phyloP scores from a whole-genome alignment of 2,329 filamentous ascomycete genomes.

The Colletotrichum truncatum region DNA sequence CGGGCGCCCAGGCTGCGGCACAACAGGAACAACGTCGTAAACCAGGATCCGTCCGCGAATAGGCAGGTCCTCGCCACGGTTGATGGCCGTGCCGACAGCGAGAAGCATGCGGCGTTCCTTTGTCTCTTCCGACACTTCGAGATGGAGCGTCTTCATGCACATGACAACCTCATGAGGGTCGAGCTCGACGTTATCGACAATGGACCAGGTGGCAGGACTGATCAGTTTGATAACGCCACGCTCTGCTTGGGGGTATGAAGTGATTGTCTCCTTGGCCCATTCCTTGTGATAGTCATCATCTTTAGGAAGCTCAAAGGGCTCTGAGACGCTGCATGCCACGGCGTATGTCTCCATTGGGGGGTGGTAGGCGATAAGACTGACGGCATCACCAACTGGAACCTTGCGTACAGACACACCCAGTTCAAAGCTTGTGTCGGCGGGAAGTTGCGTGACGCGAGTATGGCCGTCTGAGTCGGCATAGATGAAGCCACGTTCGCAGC shows the following conservation, averaged over 20 bases:
- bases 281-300: slow-evolving; percentile 87
- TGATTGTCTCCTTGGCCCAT: slow-evolving; percentile 77
- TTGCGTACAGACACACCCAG: slow-evolving; percentile 80
- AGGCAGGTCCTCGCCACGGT: slow-evolving; percentile 90
- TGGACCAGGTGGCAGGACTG: slow-evolving; percentile 78
- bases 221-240: slow-evolving; percentile 81
- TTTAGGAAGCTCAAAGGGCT: slow-evolving; percentile 84
- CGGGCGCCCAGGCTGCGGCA: slow-evolving; percentile 84
- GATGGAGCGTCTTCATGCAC: slow-evolving; percentile 82
- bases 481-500: slow-evolving; percentile 84
- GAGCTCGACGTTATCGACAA: slow-evolving; percentile 80
- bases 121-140: slow-evolving; percentile 91
- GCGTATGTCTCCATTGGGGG: slow-evolving; percentile 79
- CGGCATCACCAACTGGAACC: slow-evolving; percentile 74
- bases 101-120: slow-evolving; percentile 86
- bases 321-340: slow-evolving; percentile 72
- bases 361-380: slow-evolving; percentile 81
- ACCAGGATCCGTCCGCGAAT: slow-evolving; percentile 88
- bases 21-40: slow-evolving; percentile 90
- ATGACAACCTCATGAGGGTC: slow-evolving; percentile 81
- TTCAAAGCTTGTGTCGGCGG: slow-evolving; percentile 73
- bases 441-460: slow-evolving; percentile 78
- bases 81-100: slow-evolving; percentile 83
- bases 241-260: slow-evolving; percentile 73
- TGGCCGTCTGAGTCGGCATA: slow-evolving; percentile 80